phyloP scores from a whole-genome alignment of 2,329 filamentous ascomycete genomes.

The Aspergillus tubingensis region DNA sequence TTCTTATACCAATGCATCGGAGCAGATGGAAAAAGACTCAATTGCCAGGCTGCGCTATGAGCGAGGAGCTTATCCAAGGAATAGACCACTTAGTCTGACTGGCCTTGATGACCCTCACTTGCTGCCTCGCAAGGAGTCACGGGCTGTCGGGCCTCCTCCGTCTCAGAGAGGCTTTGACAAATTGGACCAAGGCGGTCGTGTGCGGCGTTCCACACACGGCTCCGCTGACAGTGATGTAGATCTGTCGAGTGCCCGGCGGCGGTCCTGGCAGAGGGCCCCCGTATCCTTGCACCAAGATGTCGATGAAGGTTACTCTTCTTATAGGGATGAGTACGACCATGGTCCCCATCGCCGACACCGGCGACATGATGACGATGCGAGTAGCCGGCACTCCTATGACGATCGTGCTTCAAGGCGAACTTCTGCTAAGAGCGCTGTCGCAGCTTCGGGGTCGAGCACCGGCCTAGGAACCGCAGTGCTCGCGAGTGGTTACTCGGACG shows the following conservation, averaged over 20 bases:
- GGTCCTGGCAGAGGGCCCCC: conserved; percentile 45
- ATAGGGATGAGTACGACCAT: conserved; percentile 49
- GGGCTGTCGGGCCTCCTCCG: conserved; percentile 40
- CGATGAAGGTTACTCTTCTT: conserved; percentile 46
- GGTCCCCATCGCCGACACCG: conserved; percentile 40
- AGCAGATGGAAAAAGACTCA: conserved; percentile 51
- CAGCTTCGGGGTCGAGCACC: conserved; percentile 20
- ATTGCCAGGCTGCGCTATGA: conserved; percentile 38
- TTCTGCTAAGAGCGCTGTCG: conserved; percentile 18
- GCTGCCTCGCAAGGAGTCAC: conserved; percentile 28
- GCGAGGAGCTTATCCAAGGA: conserved; percentile 25
- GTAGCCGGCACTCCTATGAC: conserved; percentile 22
- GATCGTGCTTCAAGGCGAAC: conserved; percentile 23
- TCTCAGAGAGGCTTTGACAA: conserved; percentile 42
- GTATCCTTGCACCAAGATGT: conserved; percentile 52
- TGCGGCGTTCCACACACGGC: conserved; percentile 26
- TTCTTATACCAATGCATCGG: conserved; percentile 50
- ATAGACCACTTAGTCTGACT: conserved; percentile 44
- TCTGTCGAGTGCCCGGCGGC: conserved; percentile 37
- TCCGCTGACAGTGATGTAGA: conserved; percentile 36
- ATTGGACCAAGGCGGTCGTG: conserved; percentile 32
- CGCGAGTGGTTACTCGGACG: conserved; percentile 39
- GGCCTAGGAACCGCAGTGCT: conserved; percentile 42
- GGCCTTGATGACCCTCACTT: conserved; percentile 38
- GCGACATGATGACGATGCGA: conserved; percentile 24